A percentile compares a stretch with the other conserved stretches of the same genome.
These are phyloP conservation scores for Amphichorda felina DNA, from an alignment of 2,329 filamentous ascomycete species.

Conservation along the genomic window DNA sequence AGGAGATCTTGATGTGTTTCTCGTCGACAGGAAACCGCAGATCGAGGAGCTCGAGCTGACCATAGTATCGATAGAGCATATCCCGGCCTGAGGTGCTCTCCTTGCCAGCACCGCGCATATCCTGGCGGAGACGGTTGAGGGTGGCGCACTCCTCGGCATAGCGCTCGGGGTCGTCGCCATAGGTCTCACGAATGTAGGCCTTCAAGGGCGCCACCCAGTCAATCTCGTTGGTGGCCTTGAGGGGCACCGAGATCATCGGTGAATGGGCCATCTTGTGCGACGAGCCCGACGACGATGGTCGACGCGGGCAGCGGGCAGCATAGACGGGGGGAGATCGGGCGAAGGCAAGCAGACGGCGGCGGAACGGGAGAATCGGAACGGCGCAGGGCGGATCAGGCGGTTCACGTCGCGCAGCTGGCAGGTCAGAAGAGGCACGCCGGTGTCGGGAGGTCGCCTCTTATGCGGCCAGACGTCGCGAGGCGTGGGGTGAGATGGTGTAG, in stretches of 20 bases:
- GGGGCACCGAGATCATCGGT: conserved; percentile 88
- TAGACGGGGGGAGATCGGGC: background rate
- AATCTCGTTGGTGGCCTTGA: conserved; percentile 93
- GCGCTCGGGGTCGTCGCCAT: conserved; percentile 92
- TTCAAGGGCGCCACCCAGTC: conserved; percentile 94
- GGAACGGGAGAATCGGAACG: too few relatives aligned
- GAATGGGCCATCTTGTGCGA: conserved; percentile 58
- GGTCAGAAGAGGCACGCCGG: too few relatives aligned
- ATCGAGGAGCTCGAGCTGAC: conserved; percentile 89
- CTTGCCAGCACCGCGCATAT: conserved; percentile 94
- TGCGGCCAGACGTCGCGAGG: conserved; percentile 16
- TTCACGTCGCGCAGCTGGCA: conserved; percentile 2
- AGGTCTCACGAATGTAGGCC: conserved; percentile 82
- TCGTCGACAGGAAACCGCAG: conserved; percentile 94
- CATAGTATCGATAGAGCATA: conserved; percentile 93
- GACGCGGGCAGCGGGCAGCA: background rate
- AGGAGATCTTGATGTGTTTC: conserved; percentile 97
- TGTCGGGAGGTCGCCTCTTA: conserved; percentile 14
- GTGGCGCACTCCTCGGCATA: conserved; percentile 93
- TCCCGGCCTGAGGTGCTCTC: conserved; percentile 91
- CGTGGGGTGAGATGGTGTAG: background rate
- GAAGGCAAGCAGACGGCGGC: background rate
- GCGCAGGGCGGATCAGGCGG: background rate
- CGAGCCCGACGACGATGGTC: background rate
- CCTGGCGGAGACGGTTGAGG: conserved; percentile 88